These are phyloP conservation scores for Calonectria henricotiae DNA, from an alignment of 2,329 filamentous ascomycete species.

Conservation along the genomic window DNA sequence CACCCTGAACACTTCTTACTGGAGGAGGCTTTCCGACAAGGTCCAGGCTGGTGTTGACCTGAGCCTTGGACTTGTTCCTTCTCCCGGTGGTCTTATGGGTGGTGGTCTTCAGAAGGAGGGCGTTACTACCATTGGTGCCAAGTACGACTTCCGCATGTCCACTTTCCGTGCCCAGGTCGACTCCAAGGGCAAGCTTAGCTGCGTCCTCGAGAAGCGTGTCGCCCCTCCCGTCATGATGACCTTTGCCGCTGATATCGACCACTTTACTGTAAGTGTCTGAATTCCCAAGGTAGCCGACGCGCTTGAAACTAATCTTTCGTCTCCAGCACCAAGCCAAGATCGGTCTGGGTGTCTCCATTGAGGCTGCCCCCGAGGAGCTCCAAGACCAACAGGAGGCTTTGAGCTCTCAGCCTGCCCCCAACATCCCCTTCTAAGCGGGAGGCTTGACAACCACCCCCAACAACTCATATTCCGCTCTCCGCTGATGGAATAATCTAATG, in stretches of 20 bases:
- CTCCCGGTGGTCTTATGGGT: slow-evolving; percentile 81
- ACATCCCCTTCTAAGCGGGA: slow-evolving; percentile 76
- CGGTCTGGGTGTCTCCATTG: slow-evolving; percentile 93
- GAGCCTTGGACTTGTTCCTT: slow-evolving; percentile 85
- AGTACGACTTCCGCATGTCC: slow-evolving; percentile 97
- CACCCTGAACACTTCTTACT: slow-evolving; percentile 92
- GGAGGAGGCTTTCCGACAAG: slow-evolving; percentile 92
- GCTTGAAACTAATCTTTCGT: slow-evolving; percentile 52
- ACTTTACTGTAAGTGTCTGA: slow-evolving; percentile 83
- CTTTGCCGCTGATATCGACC: slow-evolving; percentile 97
- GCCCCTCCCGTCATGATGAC: slow-evolving; percentile 93
- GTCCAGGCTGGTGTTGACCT: slow-evolving; percentile 97
- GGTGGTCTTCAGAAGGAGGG: slow-evolving; percentile 86
- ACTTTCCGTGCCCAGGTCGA: slow-evolving; percentile 97
- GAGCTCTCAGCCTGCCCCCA: slow-evolving; percentile 67
- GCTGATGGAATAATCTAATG: slow-evolving; percentile 53
- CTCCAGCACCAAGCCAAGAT: slow-evolving; percentile 93
- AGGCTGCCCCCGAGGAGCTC: slow-evolving; percentile 87
- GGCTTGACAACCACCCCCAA: slow-evolving; percentile 36
- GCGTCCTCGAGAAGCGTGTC: slow-evolving; percentile 95
- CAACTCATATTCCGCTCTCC: slow-evolving; percentile 47
- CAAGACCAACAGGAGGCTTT: slow-evolving; percentile 85
- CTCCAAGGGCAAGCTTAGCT: slow-evolving; percentile 93
- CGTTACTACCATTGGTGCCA: slow-evolving; percentile 91
- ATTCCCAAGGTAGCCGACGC: background rate